Base-by-base conservation (phyloP, 192 early-diverging fungal genomes). In the Piromyces finnis region DNA sequence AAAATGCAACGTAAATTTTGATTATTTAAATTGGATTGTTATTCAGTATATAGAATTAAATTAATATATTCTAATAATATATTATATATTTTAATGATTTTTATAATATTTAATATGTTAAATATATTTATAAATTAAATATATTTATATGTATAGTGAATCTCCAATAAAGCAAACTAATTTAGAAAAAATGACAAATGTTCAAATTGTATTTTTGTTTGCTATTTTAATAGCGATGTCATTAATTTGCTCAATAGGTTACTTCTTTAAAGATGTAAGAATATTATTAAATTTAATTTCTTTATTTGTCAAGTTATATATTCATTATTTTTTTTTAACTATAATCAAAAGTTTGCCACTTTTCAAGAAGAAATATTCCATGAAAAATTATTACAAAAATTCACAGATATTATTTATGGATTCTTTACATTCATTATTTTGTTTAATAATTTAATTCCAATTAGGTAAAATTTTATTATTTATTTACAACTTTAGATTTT, bases 371-470 rank as follows among this genome's bases (percentile, higher is more conserved):
- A 27, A 26, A 26, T 68, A 22, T 68, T 68, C 26, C 51, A 68
- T 0, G 51, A 68, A 68, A 68, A 68, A n/a, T 68, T 68, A n/a
- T 68, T 68, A 68, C 51, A 68, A 68, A 68, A 68, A n/a, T 68
- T 68, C 26, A 0, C 51, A n/a, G 51, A n/a, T 68, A 68, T 68
- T n/a, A 68, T 68, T 68, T 68, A 68, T 68, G 51, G 26, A 68
- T 68, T 68, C 22, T 68, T 99, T 85, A 99, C 97, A 18, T 99
- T 96, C 84, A 91, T 97, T 84, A 97, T 99, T 88, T 86, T 99
- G 77, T 99, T 94, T 89, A 99, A 99, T 90, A 98, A 96, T 86
- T 89, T 99, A 86, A 99, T 99, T 85, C 97, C 97, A 18, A 94
- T 99, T 83, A 94, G 89, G 91, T 94, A 84, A 82, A 28, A 77